Evolutionary conservation across 78 protist genomes (phyloP).

Genomic region (Emiliania huxleyi): DNA sequence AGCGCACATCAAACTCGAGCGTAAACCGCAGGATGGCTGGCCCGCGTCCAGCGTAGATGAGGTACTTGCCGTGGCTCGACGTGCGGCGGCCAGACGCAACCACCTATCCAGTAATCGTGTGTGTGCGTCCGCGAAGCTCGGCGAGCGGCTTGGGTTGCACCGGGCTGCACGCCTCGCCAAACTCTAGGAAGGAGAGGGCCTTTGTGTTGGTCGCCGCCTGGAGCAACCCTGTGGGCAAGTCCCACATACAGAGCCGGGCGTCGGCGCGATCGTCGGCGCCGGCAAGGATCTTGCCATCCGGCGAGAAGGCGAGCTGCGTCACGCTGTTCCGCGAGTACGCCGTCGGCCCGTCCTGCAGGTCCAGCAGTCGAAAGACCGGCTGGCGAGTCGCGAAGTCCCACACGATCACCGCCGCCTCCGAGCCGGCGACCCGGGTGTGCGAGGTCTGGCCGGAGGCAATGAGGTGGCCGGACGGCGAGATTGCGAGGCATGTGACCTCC

Average conservation of each 20-base stretch:
- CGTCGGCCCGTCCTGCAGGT: neutral
- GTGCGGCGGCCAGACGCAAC: neutral
- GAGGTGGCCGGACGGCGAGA: conserved; percentile 27
- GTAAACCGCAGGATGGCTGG: neutral
- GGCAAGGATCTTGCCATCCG: neutral
- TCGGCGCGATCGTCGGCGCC: neutral
- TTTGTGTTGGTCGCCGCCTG: neutral
- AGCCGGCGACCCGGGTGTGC: neutral
- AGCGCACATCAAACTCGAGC: neutral
- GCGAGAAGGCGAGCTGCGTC: neutral
- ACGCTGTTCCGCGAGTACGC: neutral
- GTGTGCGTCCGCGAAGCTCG: no score
- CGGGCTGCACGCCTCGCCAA: no score
- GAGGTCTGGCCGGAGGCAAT: conserved; percentile 36
- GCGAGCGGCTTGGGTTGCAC: no score
- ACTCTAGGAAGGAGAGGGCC: neutral
- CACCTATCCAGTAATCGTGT: no score
- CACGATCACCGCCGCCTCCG: neutral
- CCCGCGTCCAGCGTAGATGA: neutral
- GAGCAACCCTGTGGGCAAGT: neutral
- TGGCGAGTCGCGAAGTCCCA: neutral
- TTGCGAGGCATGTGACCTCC: neutral
- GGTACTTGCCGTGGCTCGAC: neutral
- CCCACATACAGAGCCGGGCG: neutral
- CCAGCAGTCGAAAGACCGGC: neutral